Evolutionary conservation across 2,329 filamentous ascomycete species (phyloP).

Genomic region (Penicillium nordicum): DNA sequence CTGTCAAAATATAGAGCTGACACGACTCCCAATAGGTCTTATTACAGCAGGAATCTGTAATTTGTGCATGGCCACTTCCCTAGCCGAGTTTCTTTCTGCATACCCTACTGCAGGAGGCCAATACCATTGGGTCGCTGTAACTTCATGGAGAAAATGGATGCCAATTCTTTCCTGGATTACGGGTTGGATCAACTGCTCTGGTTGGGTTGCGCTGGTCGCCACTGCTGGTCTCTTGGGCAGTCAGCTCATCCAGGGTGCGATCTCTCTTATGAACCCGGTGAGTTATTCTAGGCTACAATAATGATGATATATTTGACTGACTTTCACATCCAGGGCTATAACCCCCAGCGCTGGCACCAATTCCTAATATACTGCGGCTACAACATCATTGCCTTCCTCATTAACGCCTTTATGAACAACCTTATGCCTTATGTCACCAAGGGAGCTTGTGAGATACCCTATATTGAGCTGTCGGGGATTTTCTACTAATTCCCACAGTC

Average conservation of each 20-base stretch:
- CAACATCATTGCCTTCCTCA: conserved; percentile 57
- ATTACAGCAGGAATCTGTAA: conserved; percentile 65
- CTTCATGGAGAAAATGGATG: conserved; percentile 57
- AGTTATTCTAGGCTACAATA: neutral
- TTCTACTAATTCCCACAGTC: conserved; percentile 35
- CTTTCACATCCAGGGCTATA: conserved; percentile 42
- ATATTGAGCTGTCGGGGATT: neutral
- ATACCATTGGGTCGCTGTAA: conserved; percentile 67
- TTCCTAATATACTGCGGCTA: conserved; percentile 69
- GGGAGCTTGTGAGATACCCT: conserved; percentile 51
- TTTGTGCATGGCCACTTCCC: conserved; percentile 63
- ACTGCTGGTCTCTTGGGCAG: conserved; percentile 66
- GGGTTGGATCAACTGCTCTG: conserved; percentile 67
- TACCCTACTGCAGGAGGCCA: conserved; percentile 61
- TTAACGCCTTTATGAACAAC: conserved; percentile 64
- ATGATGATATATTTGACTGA: conserved; percentile 1
- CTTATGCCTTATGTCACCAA: conserved; percentile 65
- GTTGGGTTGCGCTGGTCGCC: conserved; percentile 65
- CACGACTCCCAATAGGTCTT: conserved; percentile 34
- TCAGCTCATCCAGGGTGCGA: conserved; percentile 63
- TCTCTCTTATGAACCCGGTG: conserved; percentile 57
- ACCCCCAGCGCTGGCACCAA: conserved; percentile 63
- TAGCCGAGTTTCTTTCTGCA: conserved; percentile 68
- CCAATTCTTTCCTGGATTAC: conserved; percentile 66
- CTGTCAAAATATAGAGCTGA: neutral